Evolutionary conservation across 148 eudicot species (phyloP), one percentile per base, ranked within the genome.

Genomic region (Limonium bicolor): DNA sequence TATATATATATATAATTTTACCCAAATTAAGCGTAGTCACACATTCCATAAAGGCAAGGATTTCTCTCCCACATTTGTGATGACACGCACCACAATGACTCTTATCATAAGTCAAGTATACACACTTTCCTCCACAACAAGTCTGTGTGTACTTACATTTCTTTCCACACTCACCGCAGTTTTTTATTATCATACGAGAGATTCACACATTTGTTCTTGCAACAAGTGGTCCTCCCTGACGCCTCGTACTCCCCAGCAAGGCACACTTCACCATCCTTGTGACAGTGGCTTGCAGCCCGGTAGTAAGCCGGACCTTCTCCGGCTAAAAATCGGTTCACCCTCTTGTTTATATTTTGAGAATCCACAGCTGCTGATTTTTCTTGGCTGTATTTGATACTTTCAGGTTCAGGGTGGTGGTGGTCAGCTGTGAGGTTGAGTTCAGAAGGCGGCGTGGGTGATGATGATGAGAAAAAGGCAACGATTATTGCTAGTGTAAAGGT

Each of bases 11-110:
- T n/a, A n/a, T n/a, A n/a, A n/a, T n/a, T n/a, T n/a, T n/a, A n/a
- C n/a, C n/a, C n/a, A n/a, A n/a, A 6, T 64, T 31, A 86, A 35
- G 96, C 75, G 57, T 86, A 86, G 22, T 68, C 77, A 29, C 96
- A 86, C 56, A 68, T 41, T 37, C 87, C 87, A 34, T 68, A 75
- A 10, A 60, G 18, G 44, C 96, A 86, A 5, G 42, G 52, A 13
- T 53, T 32, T 0, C 60, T 69, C 0, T 4, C 50, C 9, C 10
- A 41, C 96, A 86, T 54, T 21, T 46, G 20, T 59, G 56, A 24
- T 54, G 33, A 52, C 96, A 86, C 3, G 20, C n/a, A n/a, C 87
- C 81, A 50, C 96, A 86, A 36, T 77, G 74, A 25, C 81, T 61
- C 58, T 64, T 61, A 33, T 86, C 81, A 46, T 27, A 68, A 0